phyloP scores from a whole-genome alignment of 75 land plant genomes.

The Picea glauca region DNA sequence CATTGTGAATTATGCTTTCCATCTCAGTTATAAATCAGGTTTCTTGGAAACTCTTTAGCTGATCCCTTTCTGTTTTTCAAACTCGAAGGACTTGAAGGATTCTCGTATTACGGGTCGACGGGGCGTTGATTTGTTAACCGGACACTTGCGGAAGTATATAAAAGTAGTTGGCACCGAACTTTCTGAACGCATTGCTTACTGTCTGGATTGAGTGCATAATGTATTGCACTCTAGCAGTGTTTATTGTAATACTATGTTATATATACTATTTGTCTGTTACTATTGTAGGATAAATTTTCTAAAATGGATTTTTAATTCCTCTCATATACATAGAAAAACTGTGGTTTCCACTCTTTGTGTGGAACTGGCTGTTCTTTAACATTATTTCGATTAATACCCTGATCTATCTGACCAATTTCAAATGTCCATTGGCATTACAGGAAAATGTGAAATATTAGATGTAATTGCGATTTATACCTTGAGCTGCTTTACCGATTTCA shows the following conservation, averaged over 20 bases:
- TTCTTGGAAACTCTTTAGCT: neutral
- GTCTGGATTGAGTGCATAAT: neutral
- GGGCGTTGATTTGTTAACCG: neutral
- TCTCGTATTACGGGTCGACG: neutral
- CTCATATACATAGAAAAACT: neutral
- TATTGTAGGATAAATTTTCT: neutral
- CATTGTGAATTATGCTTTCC: neutral
- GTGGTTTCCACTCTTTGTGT: too few species aligned
- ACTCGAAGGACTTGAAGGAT: neutral
- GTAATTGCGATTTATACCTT: too few species aligned
- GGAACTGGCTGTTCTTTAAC: too few species aligned
- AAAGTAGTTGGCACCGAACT: constrained; percentile 8
- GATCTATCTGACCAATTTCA: too few species aligned
- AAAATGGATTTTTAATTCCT: neutral
- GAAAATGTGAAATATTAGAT: too few species aligned
- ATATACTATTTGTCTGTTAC: neutral
- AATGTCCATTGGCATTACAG: too few species aligned
- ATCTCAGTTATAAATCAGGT: neutral
- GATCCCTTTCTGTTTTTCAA: neutral
- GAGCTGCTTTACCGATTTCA: too few species aligned
- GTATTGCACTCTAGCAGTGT: neutral
- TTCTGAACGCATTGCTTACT: constrained; percentile 2
- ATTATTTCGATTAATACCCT: too few species aligned
- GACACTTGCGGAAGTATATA: neutral
- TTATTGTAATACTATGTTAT: neutral